Evolutionary conservation across 768 basidiomycete species (phyloP), one percentile per base, ranked within the genome.

Genomic region (Lactarius vividus): DNA sequence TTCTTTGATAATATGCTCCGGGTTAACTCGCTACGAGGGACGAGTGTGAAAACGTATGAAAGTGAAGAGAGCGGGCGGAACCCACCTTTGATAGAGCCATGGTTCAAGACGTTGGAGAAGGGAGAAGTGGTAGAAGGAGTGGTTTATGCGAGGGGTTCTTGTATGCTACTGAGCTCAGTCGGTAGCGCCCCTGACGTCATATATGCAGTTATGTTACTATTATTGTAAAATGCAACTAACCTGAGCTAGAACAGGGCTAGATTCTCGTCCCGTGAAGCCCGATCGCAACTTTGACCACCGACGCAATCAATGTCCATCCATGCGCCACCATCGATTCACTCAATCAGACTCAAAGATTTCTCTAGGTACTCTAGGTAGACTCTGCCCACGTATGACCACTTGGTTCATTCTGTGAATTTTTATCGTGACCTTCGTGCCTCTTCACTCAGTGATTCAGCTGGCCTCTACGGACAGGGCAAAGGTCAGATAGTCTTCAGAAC

Each of bases 81-180:
- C 18, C 4, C 26, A 65, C 69, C 69, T 65, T 70, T 23, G 69
- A 70, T 42, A 70, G 67, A 54, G 67, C 67, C 69, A 70, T 70
- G 54, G 29, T 59, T 49, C 28, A 16, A 44, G 42, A 16, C n/a
- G 39, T 35, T 56, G 33, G 23, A 33, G 20, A 31, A n/a, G 35
- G n/a, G 33, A 33, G n/a, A 23, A 16, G 37, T 8, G 29, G 8
- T 52, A 20, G 28, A 10, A 35, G n/a, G 39, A 11, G 15, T 31
- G 23, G n/a, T 53, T 59, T 69, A 62, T 66, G 66, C 54, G 18
- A 57, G 37, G 3, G 55, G 26, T n/a, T 23, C 18, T 29, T 35
- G 55, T 56, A 35, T n/a, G 52, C 0, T 40, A 40, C 16, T 40
- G 40, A 40, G 16, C 11, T 26, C n/a, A 26, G 23, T 23, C 7